phyloP scores from a whole-genome alignment of 1,284 basidiomycete species.

The Rhodotorula sp. region DNA sequence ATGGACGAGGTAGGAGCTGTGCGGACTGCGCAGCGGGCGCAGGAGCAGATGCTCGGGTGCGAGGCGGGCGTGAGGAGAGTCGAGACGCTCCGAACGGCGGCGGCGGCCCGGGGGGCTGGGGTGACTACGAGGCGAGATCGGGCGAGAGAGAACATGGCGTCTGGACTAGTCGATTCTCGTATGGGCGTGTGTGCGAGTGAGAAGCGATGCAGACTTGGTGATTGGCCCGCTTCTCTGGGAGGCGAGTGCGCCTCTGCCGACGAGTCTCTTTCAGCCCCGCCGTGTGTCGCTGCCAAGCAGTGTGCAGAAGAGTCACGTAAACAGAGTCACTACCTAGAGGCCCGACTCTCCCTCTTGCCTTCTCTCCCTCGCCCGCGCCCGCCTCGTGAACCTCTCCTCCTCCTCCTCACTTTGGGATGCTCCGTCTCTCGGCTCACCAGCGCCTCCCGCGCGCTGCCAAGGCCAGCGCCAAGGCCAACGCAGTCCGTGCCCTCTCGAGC shows the following conservation, averaged over 20 bases:
- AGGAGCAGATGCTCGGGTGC: conserved; percentile 22
- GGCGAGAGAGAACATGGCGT: background rate
- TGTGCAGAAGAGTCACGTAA: too few species aligned
- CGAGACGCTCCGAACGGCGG: conserved; percentile 2
- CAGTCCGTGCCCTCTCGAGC: conserved; percentile 18
- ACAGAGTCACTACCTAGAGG: background rate
- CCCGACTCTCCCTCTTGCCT: background rate
- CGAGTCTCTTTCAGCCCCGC: background rate
- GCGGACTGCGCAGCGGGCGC: conserved; percentile 26
- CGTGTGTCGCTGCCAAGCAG: background rate
- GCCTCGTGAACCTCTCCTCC: too few species aligned
- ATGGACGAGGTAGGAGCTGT: conserved; percentile 13
- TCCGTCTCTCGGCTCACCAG: conserved; percentile 10
- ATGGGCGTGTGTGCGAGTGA: background rate
- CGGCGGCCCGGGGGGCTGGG: background rate
- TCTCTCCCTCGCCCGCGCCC: background rate
- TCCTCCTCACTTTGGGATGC: conserved; percentile 13
- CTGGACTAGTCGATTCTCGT: background rate
- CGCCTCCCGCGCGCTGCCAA: conserved; percentile 2
- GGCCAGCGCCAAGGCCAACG: background rate
- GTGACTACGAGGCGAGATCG: background rate
- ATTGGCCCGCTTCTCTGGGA: background rate
- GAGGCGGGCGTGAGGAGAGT: conserved; percentile 19
- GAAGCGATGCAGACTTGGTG: background rate
- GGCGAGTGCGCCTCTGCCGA: background rate